Evolutionary conservation across 1,139 yeast genomes (phyloP).

Genomic region (Yamadazyma buinensis): DNA sequence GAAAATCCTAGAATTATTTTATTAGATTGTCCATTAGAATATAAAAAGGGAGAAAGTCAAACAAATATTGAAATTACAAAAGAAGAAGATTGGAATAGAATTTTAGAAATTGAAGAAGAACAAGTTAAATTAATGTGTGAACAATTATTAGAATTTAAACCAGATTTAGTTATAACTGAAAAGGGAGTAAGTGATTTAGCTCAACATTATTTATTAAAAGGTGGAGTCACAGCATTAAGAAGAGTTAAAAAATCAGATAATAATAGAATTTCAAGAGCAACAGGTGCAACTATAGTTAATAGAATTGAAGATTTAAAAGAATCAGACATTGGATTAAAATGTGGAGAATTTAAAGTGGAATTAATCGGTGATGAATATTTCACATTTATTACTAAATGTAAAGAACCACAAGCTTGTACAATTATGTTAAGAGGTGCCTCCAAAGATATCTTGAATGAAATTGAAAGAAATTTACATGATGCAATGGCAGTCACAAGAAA

Average conservation of each 20-base stretch:
- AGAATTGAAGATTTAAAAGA: slow-evolving; percentile 93
- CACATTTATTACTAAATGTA: slow-evolving; percentile 77
- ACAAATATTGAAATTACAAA: slow-evolving; percentile 96
- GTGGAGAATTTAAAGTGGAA: slow-evolving; percentile 91
- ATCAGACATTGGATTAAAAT: slow-evolving; percentile 79
- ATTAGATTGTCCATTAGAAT: slow-evolving; percentile 95
- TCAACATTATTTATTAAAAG: slow-evolving; percentile 91
- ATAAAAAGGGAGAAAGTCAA: slow-evolving; percentile 98
- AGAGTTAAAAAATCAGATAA: slow-evolving; percentile 95
- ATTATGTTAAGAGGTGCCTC: slow-evolving; percentile 92
- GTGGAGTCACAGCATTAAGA: slow-evolving; percentile 89
- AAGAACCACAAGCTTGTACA: slow-evolving; percentile 91
- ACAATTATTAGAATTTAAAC: slow-evolving; percentile 77
- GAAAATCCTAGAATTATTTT: slow-evolving; percentile 86
- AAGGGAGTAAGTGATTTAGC: slow-evolving; percentile 98
- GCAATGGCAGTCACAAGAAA: slow-evolving; percentile 98
- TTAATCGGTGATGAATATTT: slow-evolving; percentile 97
- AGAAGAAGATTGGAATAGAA: slow-evolving; percentile 95
- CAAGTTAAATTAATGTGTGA: slow-evolving; percentile 89
- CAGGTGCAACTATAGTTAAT: slow-evolving; percentile 96
- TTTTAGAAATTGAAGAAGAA: slow-evolving; percentile 93
- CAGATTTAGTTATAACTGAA: slow-evolving; percentile 93
- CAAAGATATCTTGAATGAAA: slow-evolving; percentile 92
- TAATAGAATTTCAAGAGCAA: slow-evolving; percentile 94
- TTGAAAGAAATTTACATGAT: slow-evolving; percentile 95